These are phyloP conservation scores for Didymella exigua DNA, from an alignment of 2,329 filamentous ascomycete genomes.

Conservation along the genomic window DNA sequence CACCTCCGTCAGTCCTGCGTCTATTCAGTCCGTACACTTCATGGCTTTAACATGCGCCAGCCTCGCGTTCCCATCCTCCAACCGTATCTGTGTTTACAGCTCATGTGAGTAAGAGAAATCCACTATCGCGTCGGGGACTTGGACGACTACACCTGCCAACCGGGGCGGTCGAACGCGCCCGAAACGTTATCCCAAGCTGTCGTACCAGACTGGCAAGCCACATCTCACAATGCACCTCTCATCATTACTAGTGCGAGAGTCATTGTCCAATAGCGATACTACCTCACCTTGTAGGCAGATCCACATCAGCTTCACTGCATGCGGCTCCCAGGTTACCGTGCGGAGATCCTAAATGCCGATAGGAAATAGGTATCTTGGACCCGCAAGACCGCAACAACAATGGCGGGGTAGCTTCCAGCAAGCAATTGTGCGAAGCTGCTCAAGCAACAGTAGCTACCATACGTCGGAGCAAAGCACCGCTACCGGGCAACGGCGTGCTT, in stretches of 20 bases:
- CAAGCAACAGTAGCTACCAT: neutral
- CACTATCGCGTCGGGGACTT: conserved; percentile 13
- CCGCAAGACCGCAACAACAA: conserved; percentile 14
- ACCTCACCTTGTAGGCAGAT: conserved; percentile 5
- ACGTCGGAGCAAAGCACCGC: neutral
- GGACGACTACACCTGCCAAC: conserved; percentile 14
- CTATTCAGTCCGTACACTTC: conserved; percentile 1
- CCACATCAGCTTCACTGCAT: conserved; percentile 15
- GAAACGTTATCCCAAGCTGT: conserved; percentile 14
- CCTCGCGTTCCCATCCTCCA: conserved; percentile 5
- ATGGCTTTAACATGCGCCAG: conserved; percentile 4
- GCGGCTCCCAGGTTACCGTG: conserved; percentile 31
- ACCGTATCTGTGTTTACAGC: conserved; percentile 4
- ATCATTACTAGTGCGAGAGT: conserved; percentile 1
- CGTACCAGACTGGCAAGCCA: conserved; percentile 23
- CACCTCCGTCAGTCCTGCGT: neutral
- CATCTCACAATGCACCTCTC: conserved; percentile 16
- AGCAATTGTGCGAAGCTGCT: neutral
- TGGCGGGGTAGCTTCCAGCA: conserved; percentile 25
- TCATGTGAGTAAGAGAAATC: conserved; percentile 15
- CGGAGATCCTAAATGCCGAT: conserved; percentile 28
- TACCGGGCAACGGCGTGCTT: neutral
- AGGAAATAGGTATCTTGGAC: conserved; percentile 11
- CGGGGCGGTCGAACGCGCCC: conserved; percentile 34
- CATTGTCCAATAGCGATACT: conserved; percentile 15